Base-by-base conservation (phyloP, 1,284 basidiomycete genomes). In the Irpex sp. region DNA sequence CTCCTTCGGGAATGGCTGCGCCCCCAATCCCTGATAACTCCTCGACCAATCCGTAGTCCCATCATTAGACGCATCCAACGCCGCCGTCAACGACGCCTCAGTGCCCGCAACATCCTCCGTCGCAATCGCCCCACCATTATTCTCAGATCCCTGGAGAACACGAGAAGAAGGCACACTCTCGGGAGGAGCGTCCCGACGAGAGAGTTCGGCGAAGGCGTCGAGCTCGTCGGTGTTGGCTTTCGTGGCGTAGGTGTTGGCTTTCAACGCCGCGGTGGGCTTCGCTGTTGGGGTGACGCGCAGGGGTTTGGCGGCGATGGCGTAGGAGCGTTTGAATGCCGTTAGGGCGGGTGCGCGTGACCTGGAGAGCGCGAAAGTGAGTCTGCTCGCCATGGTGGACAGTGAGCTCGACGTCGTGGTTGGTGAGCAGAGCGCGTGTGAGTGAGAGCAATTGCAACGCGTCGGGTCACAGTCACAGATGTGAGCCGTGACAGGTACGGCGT, bases 21-120 rank as follows among this genome's bases (percentile, higher is more conserved):
- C 75, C 7, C 91, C 91, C 48, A 98, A 77, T 0, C 96, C 96
- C 61, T 85, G 78, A 72, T 95, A 98, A 68, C 88, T 91, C 66
- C 84, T 90, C 1, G 90, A 91, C 96, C 96, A 98, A 73, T 97
- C 93, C 47, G 63, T 68, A 1, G 63, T 62, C 9, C 60, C 59
- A 28, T 45, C 55, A 9, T n/a, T 19, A 4, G 58, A 3, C 7
- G 42, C 53, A 10, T 58, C 53, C 7, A 59, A 48, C 52, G 58
- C 36, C 52, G 57, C 36, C 56, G 33, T 36, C 54, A 36, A 62
- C 18, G 37, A 60, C 39, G 5, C 61, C 33, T 9, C 61, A 39
- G 39, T 16, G 14, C 14, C 39, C 12, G 5, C n/a, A 18, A 45
- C 49, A 45, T 37, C 53, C 49, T 54, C 52, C 23, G 52, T 54